Conservation (phyloP, 2,329 filamentous ascomycete genomes). For the Metarhizium humberi region DNA sequence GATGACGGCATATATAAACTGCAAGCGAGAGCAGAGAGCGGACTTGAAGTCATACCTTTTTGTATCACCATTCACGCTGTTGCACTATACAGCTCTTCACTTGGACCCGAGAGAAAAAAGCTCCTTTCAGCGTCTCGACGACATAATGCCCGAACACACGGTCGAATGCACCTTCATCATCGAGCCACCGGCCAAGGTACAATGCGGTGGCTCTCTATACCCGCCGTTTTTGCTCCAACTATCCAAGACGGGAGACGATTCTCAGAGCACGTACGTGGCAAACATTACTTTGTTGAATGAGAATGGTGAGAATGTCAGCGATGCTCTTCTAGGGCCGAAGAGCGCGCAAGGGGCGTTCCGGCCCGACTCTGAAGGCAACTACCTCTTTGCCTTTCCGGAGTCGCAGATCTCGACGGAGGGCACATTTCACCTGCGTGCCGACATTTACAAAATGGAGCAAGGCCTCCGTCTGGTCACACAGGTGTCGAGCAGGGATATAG, state of each 20-base stretch:
- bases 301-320: neutral
- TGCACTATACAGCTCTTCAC: neutral
- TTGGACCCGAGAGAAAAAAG: too few relatives aligned
- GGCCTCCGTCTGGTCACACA: neutral
- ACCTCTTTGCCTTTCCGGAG: neutral
- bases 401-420: neutral
- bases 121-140: neutral
- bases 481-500: neutral
- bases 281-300: neutral
- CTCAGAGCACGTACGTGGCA: neutral
- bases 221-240: slow-evolving; percentile 13
- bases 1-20: neutral
- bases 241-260: neutral
- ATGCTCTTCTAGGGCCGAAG: neutral
- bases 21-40: neutral
- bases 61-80: neutral
- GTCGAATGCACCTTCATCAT: slow-evolving; percentile 11
- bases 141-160: slow-evolving; percentile 2
- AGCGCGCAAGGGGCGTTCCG: neutral
- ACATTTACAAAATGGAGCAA: neutral
- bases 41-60: neutral
- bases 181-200: slow-evolving; percentile 14
- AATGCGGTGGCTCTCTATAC: slow-evolving; percentile 10
- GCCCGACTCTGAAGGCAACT: neutral
- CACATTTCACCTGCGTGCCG: neutral